Conservation (phyloP, 306 rosid species). For the Inga laurina region DNA sequence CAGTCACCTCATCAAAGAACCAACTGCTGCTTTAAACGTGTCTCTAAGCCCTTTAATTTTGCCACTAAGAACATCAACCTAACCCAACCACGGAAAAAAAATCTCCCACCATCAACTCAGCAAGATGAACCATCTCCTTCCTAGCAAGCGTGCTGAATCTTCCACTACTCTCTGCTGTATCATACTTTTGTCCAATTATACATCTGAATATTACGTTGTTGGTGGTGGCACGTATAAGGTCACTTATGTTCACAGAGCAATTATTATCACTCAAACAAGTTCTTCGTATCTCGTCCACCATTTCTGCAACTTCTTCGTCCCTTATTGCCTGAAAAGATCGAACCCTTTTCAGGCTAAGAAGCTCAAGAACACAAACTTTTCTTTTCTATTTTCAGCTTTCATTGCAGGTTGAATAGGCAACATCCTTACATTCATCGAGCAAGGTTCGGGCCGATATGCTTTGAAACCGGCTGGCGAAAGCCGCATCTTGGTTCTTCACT, state of each 20-base stretch:
- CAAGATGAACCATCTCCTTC: not conserved
- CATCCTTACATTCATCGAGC: slow-evolving; percentile 14
- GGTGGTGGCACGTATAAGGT: slow-evolving; percentile 14
- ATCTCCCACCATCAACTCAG: slow-evolving; percentile 22
- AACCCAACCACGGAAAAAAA: slow-evolving; percentile 7
- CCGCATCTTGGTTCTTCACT: not conserved
- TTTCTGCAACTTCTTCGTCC: slow-evolving; percentile 17
- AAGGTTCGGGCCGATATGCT: not conserved
- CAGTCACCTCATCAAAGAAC: slow-evolving; percentile 17
- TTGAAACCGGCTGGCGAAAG: not conserved
- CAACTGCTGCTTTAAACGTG: not conserved
- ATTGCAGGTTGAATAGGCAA: slow-evolving; percentile 12
- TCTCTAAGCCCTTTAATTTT: not conserved
- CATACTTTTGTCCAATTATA: slow-evolving; percentile 32
- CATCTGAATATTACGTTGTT: slow-evolving; percentile 30
- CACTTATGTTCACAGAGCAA: slow-evolving; percentile 14
- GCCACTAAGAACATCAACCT: slow-evolving; percentile 18
- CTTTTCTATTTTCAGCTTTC: slow-evolving; percentile 29
- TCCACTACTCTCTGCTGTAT: not conserved
- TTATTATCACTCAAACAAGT: not conserved
- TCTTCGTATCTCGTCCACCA: slow-evolving; percentile 18
- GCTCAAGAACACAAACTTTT: slow-evolving; percentile 28
- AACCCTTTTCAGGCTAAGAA: slow-evolving; percentile 30
- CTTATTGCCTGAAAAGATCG: slow-evolving; percentile 16
- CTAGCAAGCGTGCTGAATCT: slow-evolving; percentile 9